Base-by-base conservation (phyloP, 2,329 filamentous ascomycete genomes). In the Claviceps paspali region DNA sequence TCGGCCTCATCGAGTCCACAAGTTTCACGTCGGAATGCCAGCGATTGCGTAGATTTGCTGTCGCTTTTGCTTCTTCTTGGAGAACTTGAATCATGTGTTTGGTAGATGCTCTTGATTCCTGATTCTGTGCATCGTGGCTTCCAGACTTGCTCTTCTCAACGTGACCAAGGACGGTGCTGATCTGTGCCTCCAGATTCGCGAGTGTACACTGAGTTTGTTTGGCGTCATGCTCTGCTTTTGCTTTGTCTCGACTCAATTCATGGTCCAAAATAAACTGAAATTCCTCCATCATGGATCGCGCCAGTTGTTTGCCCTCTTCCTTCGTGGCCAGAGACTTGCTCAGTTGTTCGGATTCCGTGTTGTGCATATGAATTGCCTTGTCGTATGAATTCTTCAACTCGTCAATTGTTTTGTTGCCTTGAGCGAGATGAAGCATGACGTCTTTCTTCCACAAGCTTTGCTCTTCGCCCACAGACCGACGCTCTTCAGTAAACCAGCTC, bases 11-110 rank as follows among this genome's bases (percentile, higher is more conserved):
- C 2, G 35, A 29, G 17, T 49, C 48, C 5, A 58, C 46, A 5
- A 44, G 40, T 29, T 46, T 23, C n/a, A 55, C 47, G 19, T 57
- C 54, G 17, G 46, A 45, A 14, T 37, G 41, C 49, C 53, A 56
- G 35, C 45, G 47, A 6, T 46, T 38, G 6, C 43, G 47, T 12
- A 56, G 43, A 14, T 43, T 31, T 12, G 42, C 34, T 6, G 40
- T 46, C 12, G 40, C 39, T 15, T 41, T 38, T 4, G 46, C 42
- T 33, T 50, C 42, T 9, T 33, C 26, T 31, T 57, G 47, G 12
- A 54, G 39, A 2, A 35, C 37, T 9, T 30, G 19, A 22, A 56
- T 36, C 28, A 47, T 47, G 21, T 47, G 12, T 21, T 43, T 37
- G 15, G 54, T 43, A 10, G 34, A 32, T 2, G 19, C 18, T 15